A percentile compares a stretch with the other conserved stretches of the same genome.
Evolutionary conservation across 805 yeast genomes (phyloP).

Genomic region (Saccharomyces kudriavzevii): DNA sequence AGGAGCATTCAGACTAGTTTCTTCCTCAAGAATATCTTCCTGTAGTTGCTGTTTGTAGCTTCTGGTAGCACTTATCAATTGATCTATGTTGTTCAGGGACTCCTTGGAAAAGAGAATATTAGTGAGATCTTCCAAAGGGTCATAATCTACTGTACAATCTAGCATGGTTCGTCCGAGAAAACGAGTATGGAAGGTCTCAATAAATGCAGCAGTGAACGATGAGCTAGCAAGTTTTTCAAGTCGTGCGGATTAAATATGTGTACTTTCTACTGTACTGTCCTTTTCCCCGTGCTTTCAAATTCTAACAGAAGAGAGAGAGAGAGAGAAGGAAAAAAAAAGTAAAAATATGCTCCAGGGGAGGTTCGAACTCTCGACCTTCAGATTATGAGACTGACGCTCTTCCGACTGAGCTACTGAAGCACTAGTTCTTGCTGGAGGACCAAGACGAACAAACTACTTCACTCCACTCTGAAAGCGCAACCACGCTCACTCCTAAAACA

Average conservation of each 20-base stretch:
- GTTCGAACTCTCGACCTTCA: conserved; percentile 44
- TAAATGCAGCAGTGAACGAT: not conserved
- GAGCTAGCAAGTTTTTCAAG: not conserved
- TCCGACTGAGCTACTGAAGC: conserved; percentile 46
- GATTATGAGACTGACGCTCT: conserved; percentile 48
- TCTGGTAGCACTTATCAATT: conserved; percentile 42
- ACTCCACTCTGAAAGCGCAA: too few species aligned
- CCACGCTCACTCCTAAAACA: too few species aligned
- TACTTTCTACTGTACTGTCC: too few species aligned
- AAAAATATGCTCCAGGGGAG: conserved; percentile 39
- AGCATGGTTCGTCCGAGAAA: conserved; percentile 10
- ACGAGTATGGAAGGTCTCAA: not conserved
- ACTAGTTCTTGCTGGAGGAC: conserved; percentile 1
- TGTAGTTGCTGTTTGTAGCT: conserved; percentile 45
- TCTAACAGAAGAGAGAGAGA: not conserved
- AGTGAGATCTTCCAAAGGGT: conserved; percentile 46
- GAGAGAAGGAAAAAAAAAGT: not conserved
- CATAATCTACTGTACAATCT: conserved; percentile 36
- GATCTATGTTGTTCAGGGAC: conserved; percentile 43
- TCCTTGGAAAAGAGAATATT: conserved; percentile 45
- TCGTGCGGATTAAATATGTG: not conserved
- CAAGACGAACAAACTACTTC: too few species aligned
- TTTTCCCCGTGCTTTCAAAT: too few species aligned
- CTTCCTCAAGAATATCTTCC: conserved; percentile 31
- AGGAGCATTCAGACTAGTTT: not conserved